Evolutionary conservation across 805 yeast species (phyloP).

Genomic region (Saccharomycopsis schoenii): DNA sequence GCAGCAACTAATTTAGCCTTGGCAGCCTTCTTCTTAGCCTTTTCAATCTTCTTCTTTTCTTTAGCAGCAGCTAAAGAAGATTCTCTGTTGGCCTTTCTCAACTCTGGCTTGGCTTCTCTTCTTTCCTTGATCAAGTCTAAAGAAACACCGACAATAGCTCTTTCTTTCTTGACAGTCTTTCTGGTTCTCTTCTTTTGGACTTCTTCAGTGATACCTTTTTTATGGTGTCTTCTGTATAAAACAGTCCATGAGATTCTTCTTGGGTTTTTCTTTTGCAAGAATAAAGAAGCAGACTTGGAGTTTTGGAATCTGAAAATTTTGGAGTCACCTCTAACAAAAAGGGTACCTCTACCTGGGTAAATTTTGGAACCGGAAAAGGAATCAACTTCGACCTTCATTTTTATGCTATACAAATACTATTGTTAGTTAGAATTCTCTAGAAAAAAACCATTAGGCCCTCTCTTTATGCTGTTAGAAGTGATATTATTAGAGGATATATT

Average conservation of each 20-base stretch:
- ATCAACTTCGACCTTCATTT: conserved; percentile 98
- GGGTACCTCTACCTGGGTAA: conserved; percentile 99
- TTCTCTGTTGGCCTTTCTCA: conserved; percentile 96
- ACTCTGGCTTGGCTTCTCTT: conserved; percentile 92
- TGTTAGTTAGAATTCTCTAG: neutral
- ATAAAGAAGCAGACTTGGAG: conserved; percentile 94
- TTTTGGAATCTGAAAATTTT: conserved; percentile 99
- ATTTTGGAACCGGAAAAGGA: conserved; percentile 98
- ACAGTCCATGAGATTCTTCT: conserved; percentile 99
- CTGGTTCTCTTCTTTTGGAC: conserved; percentile 93
- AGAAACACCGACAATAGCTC: conserved; percentile 99
- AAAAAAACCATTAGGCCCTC: neutral
- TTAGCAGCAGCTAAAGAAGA: conserved; percentile 75
- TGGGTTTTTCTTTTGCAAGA: conserved; percentile 99
- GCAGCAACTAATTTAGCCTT: conserved; percentile 71
- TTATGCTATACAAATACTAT: neutral
- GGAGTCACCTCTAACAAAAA: conserved; percentile 99
- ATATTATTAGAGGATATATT: neutral
- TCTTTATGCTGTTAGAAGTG: too few species aligned
- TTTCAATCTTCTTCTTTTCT: conserved; percentile 84
- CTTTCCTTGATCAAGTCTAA: conserved; percentile 96
- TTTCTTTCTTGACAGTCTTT: conserved; percentile 96
- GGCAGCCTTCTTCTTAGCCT: conserved; percentile 92
- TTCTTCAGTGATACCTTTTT: conserved; percentile 99
- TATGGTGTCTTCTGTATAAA: conserved; percentile 99